A percentile compares a stretch with the other conserved stretches of the same genome.
These are phyloP conservation scores for Cryptococcus sp. DNA, from an alignment of 1,284 basidiomycete species.

Conservation along the genomic window DNA sequence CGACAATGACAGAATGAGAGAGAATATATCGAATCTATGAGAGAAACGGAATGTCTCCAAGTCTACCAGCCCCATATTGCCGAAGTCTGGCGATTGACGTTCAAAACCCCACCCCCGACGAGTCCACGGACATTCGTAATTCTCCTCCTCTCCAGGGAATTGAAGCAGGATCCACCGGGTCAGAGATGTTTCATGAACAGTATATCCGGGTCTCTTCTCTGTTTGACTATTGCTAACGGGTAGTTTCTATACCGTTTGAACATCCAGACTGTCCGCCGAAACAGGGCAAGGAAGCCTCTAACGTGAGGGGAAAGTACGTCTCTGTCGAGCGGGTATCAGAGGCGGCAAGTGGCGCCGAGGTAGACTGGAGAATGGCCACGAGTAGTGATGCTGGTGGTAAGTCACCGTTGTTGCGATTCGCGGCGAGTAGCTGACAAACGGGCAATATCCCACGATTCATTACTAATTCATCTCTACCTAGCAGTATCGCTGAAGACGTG, in stretches of 20 bases:
- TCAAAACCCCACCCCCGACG: conserved; percentile 43
- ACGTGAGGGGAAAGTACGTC: conserved; percentile 45
- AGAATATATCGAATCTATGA: conserved; percentile 43
- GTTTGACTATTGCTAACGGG: not conserved
- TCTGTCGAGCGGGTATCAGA: conserved; percentile 43
- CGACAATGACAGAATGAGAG: conserved; percentile 20
- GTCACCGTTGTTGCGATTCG: conserved; percentile 4
- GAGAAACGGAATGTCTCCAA: conserved; percentile 41
- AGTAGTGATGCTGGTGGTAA: conserved; percentile 43
- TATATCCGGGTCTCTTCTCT: conserved; percentile 6
- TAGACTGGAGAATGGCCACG: conserved; percentile 47
- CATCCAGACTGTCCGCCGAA: conserved; percentile 41
- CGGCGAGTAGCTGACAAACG: not conserved
- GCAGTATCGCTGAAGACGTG: conserved; percentile 43
- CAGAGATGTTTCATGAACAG: conserved; percentile 42
- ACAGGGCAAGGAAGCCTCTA: conserved; percentile 29
- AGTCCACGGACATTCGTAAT: conserved; percentile 45
- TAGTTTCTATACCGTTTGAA: conserved; percentile 41
- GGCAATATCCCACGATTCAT: conserved; percentile 45
- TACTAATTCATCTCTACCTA: conserved; percentile 39
- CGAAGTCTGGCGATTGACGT: conserved; percentile 46
- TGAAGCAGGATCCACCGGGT: conserved; percentile 26
- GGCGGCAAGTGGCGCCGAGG: conserved; percentile 20
- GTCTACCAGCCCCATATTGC: conserved; percentile 40
- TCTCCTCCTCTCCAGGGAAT: conserved; percentile 34